A percentile compares a stretch with the other conserved stretches of the same genome.
Evolutionary conservation across 495 filamentous ascomycete genomes (phyloP).

Genomic region (Astrothelium subdiscretum): DNA sequence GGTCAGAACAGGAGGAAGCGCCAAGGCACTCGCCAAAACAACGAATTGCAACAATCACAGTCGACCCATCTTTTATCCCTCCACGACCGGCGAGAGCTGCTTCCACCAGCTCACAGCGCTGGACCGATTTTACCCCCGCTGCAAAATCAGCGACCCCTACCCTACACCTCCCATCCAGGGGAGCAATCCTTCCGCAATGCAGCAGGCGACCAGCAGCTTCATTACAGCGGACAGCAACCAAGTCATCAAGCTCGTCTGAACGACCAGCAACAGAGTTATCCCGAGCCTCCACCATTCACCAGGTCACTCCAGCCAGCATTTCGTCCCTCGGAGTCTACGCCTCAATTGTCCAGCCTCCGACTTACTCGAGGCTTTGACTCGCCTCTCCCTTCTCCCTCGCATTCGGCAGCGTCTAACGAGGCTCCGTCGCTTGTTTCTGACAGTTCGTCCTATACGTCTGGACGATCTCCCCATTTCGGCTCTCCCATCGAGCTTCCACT

Average conservation of each 20-base stretch:
- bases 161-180: constrained; percentile 2
- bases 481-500: constrained; percentile 27
- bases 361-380: constrained; percentile 16
- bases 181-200: background rate
- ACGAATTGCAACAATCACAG: background rate
- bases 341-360: background rate
- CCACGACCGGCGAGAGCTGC: background rate
- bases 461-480: constrained; percentile 24
- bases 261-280: background rate
- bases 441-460: constrained; percentile 44
- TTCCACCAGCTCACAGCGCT: background rate
- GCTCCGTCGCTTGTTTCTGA: constrained; percentile 64
- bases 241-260: background rate
- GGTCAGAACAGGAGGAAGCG: constrained; percentile 60
- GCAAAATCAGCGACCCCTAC: constrained; percentile 11
- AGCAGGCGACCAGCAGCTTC: constrained; percentile 5
- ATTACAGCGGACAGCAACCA: constrained; percentile 10
- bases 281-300: background rate
- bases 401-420: constrained; percentile 50
- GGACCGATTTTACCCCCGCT: background rate
- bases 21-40: constrained; percentile 32
- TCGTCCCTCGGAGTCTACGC: background rate
- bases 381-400: constrained; percentile 57
- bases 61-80: constrained; percentile 13
- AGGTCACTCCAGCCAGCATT: constrained; percentile 3